Base-by-base conservation (phyloP, 257 asterid genomes). In the Lycium barbarum region DNA sequence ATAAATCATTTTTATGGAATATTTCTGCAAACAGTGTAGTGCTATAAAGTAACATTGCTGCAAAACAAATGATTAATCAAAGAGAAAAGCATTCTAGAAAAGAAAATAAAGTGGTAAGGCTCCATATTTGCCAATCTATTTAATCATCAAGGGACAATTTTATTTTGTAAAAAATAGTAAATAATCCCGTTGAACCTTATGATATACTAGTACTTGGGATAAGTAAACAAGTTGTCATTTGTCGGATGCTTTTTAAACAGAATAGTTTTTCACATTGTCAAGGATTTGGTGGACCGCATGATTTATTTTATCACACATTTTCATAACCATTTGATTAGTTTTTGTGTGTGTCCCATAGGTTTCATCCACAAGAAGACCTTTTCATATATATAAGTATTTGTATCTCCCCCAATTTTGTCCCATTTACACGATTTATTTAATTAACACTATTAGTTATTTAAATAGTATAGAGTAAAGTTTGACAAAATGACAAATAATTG, bases 281-380 rank as follows among this genome's bases (percentile, higher is more conserved):
- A 53, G 84, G 89, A 87, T 87, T 86, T 86, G 89, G 91, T 80
- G 89, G 88, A 88, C 93, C 93, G 89, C 62, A 63, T 78, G 91
- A 92, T 90, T 88, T 82, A 68, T 18, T 80, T 82, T 76, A 66
- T 82, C 62, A 85, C 90, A 89, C 85, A 91, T 87, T 90, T 88
- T 85, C 57, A 59, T 87, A 88, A 84, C 92, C 93, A 86, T 88
- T 67, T 53, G 58, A 53, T 53, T 53, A 53, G 17, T 3, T 53
- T 53, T 70, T 70, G 6, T 33, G 14, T 3, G 78, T 93, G 91
- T 81, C 85, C 93, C 91, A 61, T 82, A 33, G 85, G 89, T 85
- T 57, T 26, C 33, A 26, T 26, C 33, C 33, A 26, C 33, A 53
- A 53, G 17, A 53, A 3, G 58, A 3, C 58, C 11, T 53, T 53